Conservation (phyloP, 2,329 filamentous ascomycete genomes). For the Parastagonospora avenae region DNA sequence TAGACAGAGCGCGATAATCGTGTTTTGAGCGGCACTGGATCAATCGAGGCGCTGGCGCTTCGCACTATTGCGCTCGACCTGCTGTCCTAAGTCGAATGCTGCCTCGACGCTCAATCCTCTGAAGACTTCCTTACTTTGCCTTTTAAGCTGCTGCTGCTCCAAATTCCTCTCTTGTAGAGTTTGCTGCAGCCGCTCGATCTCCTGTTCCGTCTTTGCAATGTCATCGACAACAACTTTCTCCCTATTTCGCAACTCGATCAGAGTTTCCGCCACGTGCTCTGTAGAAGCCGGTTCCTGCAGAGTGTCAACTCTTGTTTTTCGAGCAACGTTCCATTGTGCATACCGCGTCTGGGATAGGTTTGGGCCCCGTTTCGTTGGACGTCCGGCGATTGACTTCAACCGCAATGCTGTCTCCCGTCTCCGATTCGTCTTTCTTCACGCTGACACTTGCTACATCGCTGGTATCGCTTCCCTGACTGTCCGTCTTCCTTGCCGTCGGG, state of each 20-base stretch:
- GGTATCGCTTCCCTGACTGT: background rate
- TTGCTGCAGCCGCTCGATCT: background rate
- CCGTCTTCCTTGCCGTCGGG: background rate
- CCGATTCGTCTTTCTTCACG: background rate
- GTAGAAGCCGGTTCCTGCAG: background rate
- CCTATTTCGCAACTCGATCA: background rate
- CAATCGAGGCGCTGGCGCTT: too few species aligned
- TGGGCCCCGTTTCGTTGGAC: too few species aligned
- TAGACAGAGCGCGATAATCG: too few species aligned
- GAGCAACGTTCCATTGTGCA: too few species aligned
- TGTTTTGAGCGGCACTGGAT: too few species aligned
- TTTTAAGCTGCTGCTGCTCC: background rate
- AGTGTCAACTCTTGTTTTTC: background rate
- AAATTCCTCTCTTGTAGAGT: background rate
- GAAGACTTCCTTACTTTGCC: background rate
- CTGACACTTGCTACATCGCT: background rate
- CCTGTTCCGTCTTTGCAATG: background rate
- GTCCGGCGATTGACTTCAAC: background rate
- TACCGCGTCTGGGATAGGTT: too few species aligned
- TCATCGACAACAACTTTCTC: background rate
- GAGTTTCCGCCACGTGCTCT: background rate
- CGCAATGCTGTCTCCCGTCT: background rate
- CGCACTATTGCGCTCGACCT: too few species aligned
- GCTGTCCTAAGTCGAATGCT: background rate
- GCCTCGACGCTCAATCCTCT: background rate